Evolutionary conservation across 805 yeast species (phyloP), one percentile per base, ranked within the genome.

Genomic region (Martiniozyma abietophila): DNA sequence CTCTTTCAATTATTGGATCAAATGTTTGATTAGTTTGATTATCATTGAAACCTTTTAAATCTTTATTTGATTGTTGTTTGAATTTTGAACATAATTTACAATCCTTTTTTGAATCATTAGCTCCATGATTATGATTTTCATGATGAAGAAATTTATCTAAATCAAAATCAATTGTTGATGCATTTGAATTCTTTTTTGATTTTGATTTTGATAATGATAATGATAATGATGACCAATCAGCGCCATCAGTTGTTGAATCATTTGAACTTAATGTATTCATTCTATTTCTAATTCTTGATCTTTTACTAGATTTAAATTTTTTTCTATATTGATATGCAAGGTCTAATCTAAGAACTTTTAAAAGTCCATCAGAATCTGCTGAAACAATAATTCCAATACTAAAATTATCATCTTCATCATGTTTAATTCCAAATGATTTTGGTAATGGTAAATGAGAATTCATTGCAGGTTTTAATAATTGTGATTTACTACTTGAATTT

Each of bases 311-410:
- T n/a, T 29, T 29, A 10, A 29, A 11, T 27, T 12, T 28, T 32
- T 62, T 63, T 36, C 78, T 48, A 10, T 63, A 55, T 8, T 49
- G 46, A 33, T 71, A 63, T 0, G 92, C 80, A 35, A 79, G 65
- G 53, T 86, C 96, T 38, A 83, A 79, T 49, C 96, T 65, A 52
- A 81, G 82, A 0, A 86, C 80, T 29, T 92, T 58, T 20, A 86
- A 80, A 2, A 67, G 45, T 0, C 96, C 96, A 16, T 62, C 56
- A 36, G 71, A 71, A 54, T 86, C 96, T 0, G 89, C 74, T 1
- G 92, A 77, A 2, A 86, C 76, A 11, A 85, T 71, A 28, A 85
- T 76, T 2, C 59, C 48, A 1, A 57, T 46, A 7, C 58, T 49
- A 20, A 58, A 47, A 37, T 47, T 54, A 31, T 65, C 62, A 5